phyloP scores from a whole-genome alignment of 2,329 filamentous ascomycete genomes.

The Celoporthe dispersa region DNA sequence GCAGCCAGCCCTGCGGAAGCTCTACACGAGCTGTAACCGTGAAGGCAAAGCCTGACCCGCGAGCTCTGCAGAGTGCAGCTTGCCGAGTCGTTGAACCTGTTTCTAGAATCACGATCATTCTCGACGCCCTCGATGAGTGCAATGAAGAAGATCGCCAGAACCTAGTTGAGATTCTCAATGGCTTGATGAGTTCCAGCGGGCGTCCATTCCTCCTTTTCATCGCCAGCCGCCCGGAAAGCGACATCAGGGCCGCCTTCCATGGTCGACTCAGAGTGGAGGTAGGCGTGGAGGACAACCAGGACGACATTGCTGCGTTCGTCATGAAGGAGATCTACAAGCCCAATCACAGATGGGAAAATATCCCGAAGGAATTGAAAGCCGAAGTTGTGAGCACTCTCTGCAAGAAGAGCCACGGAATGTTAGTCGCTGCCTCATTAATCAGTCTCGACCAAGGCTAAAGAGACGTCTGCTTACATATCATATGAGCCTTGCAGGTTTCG shows the following conservation, averaged over 20 bases:
- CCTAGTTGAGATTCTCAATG: constrained; percentile 36
- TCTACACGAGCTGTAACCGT: background rate
- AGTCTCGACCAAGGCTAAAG: background rate
- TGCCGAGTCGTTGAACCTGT: constrained; percentile 35
- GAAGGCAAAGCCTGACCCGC: constrained; percentile 25
- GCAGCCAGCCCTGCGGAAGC: constrained; percentile 20
- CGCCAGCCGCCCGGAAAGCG: constrained; percentile 39
- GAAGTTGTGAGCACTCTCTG: constrained; percentile 33
- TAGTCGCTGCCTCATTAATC: constrained; percentile 27
- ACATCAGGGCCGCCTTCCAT: constrained; percentile 35
- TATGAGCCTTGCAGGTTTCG: constrained; percentile 38
- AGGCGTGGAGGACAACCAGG: constrained; percentile 36
- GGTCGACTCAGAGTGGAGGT: constrained; percentile 34
- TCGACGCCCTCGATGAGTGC: constrained; percentile 45
- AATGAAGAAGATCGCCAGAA: constrained; percentile 33
- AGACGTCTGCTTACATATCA: background rate
- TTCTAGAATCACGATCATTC: constrained; percentile 38
- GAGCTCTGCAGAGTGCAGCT: constrained; percentile 33
- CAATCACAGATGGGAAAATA: constrained; percentile 28
- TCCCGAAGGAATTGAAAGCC: constrained; percentile 29
- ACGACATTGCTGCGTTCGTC: constrained; percentile 39
- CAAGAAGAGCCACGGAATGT: constrained; percentile 38
- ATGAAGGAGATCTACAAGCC: constrained; percentile 31
- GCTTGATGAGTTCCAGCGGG: constrained; percentile 32
- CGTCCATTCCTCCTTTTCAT: constrained; percentile 41